Evolutionary conservation across 2,329 filamentous ascomycete species (phyloP).

Genomic region (Fusarium oligoseptatum): DNA sequence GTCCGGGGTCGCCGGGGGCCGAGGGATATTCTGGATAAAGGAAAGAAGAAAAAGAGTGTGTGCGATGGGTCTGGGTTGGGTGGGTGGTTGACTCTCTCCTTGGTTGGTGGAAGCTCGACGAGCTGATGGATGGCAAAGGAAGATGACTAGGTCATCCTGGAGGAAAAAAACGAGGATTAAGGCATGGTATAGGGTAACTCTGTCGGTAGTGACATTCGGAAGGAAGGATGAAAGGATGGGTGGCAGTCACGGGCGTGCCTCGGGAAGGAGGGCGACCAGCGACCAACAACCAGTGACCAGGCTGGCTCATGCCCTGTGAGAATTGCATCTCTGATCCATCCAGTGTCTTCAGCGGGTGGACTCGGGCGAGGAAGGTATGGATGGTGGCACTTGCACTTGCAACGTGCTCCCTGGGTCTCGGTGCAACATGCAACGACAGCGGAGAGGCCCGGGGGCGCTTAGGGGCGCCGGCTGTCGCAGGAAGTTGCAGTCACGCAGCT

Average conservation of each 20-base stretch:
- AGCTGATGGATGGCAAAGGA: slow-evolving; percentile 22
- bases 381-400: slow-evolving; percentile 4
- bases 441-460: slow-evolving; percentile 10
- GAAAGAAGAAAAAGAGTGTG: slow-evolving; percentile 22
- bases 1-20: slow-evolving; percentile 38
- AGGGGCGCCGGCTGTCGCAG: slow-evolving; percentile 2
- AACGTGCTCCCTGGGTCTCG: slow-evolving; percentile 8
- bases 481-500: slow-evolving; percentile 10
- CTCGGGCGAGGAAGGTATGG: slow-evolving; percentile 3
- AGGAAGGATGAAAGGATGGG: not conserved
- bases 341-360: slow-evolving; percentile 10
- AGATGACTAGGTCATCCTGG: slow-evolving; percentile 20
- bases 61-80: slow-evolving; percentile 17
- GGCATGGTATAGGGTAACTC: slow-evolving; percentile 11
- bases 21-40: slow-evolving; percentile 34
- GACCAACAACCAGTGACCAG: not conserved
- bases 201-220: not conserved
- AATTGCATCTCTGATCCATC: not conserved
- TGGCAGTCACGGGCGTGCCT: not conserved
- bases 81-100: slow-evolving; percentile 26
- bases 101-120: slow-evolving; percentile 38
- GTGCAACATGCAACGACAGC: slow-evolving; percentile 11
- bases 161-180: slow-evolving; percentile 15
- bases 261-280: slow-evolving; percentile 1
- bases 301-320: slow-evolving; percentile 7